Percentiles rank a stretch among this genome's conserved stretches.
phyloP scores from a whole-genome alignment of 768 basidiomycete species.

The Floccularia luteovirens region DNA sequence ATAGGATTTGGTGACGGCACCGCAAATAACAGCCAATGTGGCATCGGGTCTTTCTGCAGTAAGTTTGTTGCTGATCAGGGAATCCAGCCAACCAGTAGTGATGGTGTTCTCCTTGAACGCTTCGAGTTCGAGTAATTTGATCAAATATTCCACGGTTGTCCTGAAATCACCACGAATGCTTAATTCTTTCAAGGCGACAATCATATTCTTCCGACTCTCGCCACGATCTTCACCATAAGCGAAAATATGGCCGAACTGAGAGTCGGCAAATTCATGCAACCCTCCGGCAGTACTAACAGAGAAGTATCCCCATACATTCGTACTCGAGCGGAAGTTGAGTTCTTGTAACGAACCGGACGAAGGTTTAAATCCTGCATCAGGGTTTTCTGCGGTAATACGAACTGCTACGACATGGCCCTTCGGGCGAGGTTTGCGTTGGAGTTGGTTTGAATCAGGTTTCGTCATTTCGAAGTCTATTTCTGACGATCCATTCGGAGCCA shows the following conservation, averaged over 20 bases:
- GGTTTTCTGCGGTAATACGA: slow-evolving; percentile 98
- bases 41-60: slow-evolving; percentile 95
- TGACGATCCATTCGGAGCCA: slow-evolving; percentile 80
- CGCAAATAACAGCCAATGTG: slow-evolving; percentile 90
- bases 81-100: slow-evolving; percentile 98
- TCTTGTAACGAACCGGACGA: slow-evolving; percentile 96
- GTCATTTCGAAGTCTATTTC: slow-evolving; percentile 97
- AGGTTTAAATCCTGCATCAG: slow-evolving; percentile 99
- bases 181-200: slow-evolving; percentile 95
- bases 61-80: slow-evolving; percentile 92
- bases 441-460: slow-evolving; percentile 78
- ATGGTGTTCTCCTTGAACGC: slow-evolving; percentile 97
- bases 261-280: slow-evolving; percentile 98
- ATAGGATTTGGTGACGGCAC: slow-evolving; percentile 93
- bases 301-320: slow-evolving; percentile 99
- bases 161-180: slow-evolving; percentile 99
- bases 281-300: slow-evolving; percentile 94
- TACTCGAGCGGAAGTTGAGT: slow-evolving; percentile 98
- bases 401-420: slow-evolving; percentile 99
- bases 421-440: slow-evolving; percentile 91
- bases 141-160: slow-evolving; percentile 97
- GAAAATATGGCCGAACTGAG: slow-evolving; percentile 99
- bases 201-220: slow-evolving; percentile 98
- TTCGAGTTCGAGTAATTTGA: slow-evolving; percentile 93
- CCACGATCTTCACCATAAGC: slow-evolving; percentile 95